Conservation (phyloP, 2,329 filamentous ascomycete species). For the Chrysoporthe cubensis region DNA sequence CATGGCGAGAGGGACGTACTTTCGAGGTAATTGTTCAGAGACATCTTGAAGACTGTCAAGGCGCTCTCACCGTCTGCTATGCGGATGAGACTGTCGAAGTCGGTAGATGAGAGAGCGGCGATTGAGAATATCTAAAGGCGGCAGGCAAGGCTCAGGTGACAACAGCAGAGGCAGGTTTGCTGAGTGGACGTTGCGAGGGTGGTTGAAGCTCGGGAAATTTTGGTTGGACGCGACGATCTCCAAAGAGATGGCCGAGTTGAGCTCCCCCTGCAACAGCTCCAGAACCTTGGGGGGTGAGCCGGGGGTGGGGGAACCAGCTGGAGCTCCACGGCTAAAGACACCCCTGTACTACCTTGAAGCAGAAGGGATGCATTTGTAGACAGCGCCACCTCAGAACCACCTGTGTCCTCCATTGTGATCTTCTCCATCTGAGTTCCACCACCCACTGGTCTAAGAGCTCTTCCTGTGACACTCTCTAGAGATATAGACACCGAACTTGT, state of each 20-base stretch:
- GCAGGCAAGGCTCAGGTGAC: not conserved
- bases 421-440: not conserved
- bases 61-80: not conserved
- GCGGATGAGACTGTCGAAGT: not conserved
- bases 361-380: not conserved
- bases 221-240: constrained; percentile 9
- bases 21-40: constrained; percentile 39
- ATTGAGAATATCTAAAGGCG: too few species aligned
- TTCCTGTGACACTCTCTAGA: not conserved
- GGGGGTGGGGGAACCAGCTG: not conserved
- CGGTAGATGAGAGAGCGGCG: not conserved
- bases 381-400: not conserved
- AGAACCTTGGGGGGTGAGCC: not conserved
- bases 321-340: constrained; percentile 10
- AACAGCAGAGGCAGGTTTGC: not conserved
- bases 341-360: constrained; percentile 7
- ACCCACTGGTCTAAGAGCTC: not conserved
- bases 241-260: constrained; percentile 13
- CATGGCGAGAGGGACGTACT: constrained; percentile 33
- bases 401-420: not conserved
- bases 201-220: constrained; percentile 21
- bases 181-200: constrained; percentile 1
- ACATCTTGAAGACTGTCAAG: constrained; percentile 31
- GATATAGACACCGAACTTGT: not conserved
- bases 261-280: constrained; percentile 25